phyloP scores from a whole-genome alignment of 129 eudicot genomes.

The Smallanthus sonchifolius region DNA sequence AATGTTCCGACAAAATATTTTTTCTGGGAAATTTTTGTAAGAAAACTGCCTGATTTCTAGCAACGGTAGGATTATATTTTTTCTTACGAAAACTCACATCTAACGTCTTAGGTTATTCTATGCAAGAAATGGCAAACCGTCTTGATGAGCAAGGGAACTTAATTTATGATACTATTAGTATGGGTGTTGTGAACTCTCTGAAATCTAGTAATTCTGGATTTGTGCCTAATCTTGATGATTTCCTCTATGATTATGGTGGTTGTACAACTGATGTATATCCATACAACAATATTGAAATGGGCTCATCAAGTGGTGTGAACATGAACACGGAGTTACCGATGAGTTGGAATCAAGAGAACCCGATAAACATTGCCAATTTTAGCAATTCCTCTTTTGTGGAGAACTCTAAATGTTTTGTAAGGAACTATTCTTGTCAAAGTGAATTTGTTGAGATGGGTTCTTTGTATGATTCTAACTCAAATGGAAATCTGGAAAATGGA shows the following conservation, averaged over 20 bases:
- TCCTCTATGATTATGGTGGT: conserved; percentile 15
- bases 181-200: neutral
- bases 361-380: neutral
- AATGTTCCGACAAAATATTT: no score
- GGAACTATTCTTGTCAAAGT: neutral
- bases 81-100: neutral
- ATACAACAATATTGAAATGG: conserved; percentile 2
- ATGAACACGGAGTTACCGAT: neutral
- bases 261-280: neutral
- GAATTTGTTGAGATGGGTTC: conserved; percentile 3
- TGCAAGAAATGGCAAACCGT: neutral
- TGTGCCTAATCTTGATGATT: conserved; percentile 1
- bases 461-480: neutral
- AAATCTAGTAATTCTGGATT: neutral
- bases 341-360: conserved; percentile 8
- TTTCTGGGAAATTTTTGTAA: no score
- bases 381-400: neutral
- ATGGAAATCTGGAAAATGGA: conserved; percentile 3
- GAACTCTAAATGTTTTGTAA: neutral
- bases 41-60: no score
- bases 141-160: conserved; percentile 10
- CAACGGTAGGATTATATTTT: neutral
- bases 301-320: conserved; percentile 7
- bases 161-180: neutral
- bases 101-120: conserved; percentile 6